Percentiles rank a stretch among this genome's conserved stretches.
Evolutionary conservation across 1,139 yeast species (phyloP).

Genomic region (Candida glucosophila): DNA sequence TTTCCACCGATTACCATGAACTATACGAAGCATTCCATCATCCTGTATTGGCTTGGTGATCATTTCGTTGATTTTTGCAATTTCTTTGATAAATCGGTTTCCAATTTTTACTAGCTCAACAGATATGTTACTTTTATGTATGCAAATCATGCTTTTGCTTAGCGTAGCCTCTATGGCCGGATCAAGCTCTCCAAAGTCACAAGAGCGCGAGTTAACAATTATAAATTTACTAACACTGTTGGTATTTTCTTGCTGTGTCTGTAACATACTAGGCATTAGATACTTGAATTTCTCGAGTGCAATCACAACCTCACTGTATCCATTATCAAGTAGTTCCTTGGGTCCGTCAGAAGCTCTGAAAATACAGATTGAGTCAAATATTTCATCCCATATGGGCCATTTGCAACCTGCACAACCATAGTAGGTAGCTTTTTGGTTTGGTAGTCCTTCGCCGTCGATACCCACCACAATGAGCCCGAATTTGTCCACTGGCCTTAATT

Average conservation of each 20-base stretch:
- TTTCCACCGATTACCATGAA: constrained; percentile 13
- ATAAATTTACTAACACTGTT: constrained; percentile 19
- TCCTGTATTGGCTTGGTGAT: constrained; percentile 4
- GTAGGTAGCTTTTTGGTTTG: constrained; percentile 37
- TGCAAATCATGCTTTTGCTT: neutral
- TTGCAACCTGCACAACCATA: constrained; percentile 42
- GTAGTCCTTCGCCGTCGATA: constrained; percentile 27
- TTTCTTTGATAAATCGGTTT: constrained; percentile 9
- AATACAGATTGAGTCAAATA: constrained; percentile 34
- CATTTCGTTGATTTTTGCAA: constrained; percentile 11
- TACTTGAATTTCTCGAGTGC: constrained; percentile 23
- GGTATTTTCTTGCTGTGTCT: constrained; percentile 7
- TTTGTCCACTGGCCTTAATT: constrained; percentile 35
- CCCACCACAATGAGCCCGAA: constrained; percentile 51
- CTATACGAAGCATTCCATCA: constrained; percentile 2
- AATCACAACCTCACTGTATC: constrained; percentile 20
- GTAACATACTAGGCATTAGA: constrained; percentile 23
- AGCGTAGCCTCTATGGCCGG: constrained; percentile 2
- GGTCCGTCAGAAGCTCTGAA: no score
- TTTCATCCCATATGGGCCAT: constrained; percentile 53
- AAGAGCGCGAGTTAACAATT: constrained; percentile 15
- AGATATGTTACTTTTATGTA: constrained; percentile 7
- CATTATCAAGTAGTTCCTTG: no score
- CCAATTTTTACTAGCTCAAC: constrained; percentile 11
- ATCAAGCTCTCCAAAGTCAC: constrained; percentile 4